A percentile compares a stretch with the other conserved stretches of the same genome.
Conservation (phyloP, 1,284 basidiomycete species). For the Malassezia restricta region DNA sequence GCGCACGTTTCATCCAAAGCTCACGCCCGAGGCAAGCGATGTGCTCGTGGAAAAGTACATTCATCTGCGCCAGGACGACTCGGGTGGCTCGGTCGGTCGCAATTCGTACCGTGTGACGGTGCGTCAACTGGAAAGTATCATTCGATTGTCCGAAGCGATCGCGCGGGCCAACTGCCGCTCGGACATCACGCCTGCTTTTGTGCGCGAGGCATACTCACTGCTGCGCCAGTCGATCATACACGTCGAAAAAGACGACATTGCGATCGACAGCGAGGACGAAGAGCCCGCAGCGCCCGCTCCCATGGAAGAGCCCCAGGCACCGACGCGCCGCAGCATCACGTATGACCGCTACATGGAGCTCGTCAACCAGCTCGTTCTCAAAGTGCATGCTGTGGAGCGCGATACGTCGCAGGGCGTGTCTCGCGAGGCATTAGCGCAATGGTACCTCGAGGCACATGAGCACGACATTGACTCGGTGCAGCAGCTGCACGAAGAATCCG, state of each 20-base stretch:
- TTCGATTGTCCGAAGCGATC: slow-evolving; percentile 89
- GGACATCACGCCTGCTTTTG: slow-evolving; percentile 66
- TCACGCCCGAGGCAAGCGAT: slow-evolving; percentile 81
- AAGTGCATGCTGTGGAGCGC: slow-evolving; percentile 66
- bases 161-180: slow-evolving; percentile 88
- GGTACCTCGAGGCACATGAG: slow-evolving; percentile 81
- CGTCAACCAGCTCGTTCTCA: slow-evolving; percentile 73
- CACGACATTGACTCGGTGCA: slow-evolving; percentile 69
- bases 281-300: background rate
- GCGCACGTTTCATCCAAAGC: slow-evolving; percentile 71
- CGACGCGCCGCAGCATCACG: slow-evolving; percentile 56
- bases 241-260: slow-evolving; percentile 96
- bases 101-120: slow-evolving; percentile 94
- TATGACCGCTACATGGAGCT: slow-evolving; percentile 88
- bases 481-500: slow-evolving; percentile 80
- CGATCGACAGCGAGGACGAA: slow-evolving; percentile 69
- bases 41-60: slow-evolving; percentile 93
- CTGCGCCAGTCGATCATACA: slow-evolving; percentile 96
- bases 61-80: slow-evolving; percentile 79
- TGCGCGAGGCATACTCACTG: slow-evolving; percentile 85
- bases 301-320: slow-evolving; percentile 50
- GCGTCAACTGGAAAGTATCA: slow-evolving; percentile 91
- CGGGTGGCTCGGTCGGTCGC: slow-evolving; percentile 55
- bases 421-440: slow-evolving; percentile 74
- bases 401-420: slow-evolving; percentile 61